A percentile compares a stretch with the other conserved stretches of the same genome.
Conservation (phyloP, 805 yeast genomes). For the Saturnispora quitensis region DNA sequence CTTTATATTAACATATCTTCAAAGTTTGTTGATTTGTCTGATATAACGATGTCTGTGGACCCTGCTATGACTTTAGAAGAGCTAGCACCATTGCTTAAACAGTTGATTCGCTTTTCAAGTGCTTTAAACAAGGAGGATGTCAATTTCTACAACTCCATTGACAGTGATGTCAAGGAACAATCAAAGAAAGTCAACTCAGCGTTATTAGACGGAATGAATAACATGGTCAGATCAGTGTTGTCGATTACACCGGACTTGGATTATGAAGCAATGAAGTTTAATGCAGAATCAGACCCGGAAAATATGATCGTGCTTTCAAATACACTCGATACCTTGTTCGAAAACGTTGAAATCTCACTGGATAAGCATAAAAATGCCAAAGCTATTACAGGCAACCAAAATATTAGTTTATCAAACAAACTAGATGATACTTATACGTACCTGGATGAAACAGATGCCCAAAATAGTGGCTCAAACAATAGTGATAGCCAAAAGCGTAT, state of each 20-base stretch:
- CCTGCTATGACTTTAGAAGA: conserved; percentile 15
- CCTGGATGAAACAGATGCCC: conserved; percentile 44
- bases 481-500: background rate
- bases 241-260: conserved; percentile 20
- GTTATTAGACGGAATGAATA: conserved; percentile 29
- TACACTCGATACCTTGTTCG: conserved; percentile 61
- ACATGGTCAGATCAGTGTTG: conserved; percentile 26
- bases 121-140: conserved; percentile 73
- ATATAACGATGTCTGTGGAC: background rate
- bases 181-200: conserved; percentile 29
- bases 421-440: conserved; percentile 31
- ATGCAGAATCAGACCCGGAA: conserved; percentile 28
- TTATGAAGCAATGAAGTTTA: conserved; percentile 21
- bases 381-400: background rate
- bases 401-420: background rate
- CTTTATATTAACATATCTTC: background rate
- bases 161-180: conserved; percentile 34
- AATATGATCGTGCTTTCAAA: conserved; percentile 58
- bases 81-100: conserved; percentile 40
- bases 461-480: background rate
- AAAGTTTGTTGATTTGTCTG: background rate
- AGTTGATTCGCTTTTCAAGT: conserved; percentile 55
- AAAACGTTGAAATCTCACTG: conserved; percentile 62
- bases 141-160: conserved; percentile 62
- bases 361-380: conserved; percentile 34